Base-by-base conservation (phyloP, 2,329 filamentous ascomycete genomes). In the Fusarium circinatum region DNA sequence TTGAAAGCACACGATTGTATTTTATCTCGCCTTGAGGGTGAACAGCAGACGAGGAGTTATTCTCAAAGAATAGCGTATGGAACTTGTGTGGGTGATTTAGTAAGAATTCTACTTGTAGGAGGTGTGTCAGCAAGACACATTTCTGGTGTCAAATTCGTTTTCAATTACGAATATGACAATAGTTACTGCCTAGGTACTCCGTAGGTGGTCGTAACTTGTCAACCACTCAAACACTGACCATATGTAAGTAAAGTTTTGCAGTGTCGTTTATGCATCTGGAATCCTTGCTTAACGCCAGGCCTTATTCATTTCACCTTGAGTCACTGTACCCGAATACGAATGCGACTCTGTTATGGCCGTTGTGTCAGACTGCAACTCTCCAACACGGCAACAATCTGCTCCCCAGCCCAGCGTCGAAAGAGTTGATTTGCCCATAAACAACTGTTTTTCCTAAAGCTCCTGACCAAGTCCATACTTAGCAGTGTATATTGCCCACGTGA, bases 261-360 rank as follows among this genome's bases (percentile, higher is more conserved):
- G 45, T 66, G 38, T 44, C 24, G 26, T n/a, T 58, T 28, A 66
- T 34, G 30, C 30, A 45, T 34, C 14, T 34, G 15, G 32, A 34
- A 34, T 34, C 30, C 48, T 55, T 39, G 32, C 38, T 26, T 42
- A 45, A 69, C 60, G 44, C 65, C 48, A 32, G 44, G 54, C n/a
- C 45, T 69, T 34, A 70, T 65, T 47, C 32, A 24, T 44, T 51
- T 63, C 20, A 48, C 20, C 14, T 34, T 32, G 6, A 15, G n/a
- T 52, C 7, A n/a, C 32, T 5, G 10, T n/a, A 12, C 24, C 59
- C 67, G 67, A 70, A 70, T 70, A 70, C 67, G 67, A 70, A 70
- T 70, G 28, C 65, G 66, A 64, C 0, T 4, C 3, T 5, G 8
- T 8, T 69, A 30, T 30, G 38, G 20, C 24, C 34, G 24, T 8